Conservation (phyloP, 2,329 filamentous ascomycete genomes). For the Nothophoma quercina region DNA sequence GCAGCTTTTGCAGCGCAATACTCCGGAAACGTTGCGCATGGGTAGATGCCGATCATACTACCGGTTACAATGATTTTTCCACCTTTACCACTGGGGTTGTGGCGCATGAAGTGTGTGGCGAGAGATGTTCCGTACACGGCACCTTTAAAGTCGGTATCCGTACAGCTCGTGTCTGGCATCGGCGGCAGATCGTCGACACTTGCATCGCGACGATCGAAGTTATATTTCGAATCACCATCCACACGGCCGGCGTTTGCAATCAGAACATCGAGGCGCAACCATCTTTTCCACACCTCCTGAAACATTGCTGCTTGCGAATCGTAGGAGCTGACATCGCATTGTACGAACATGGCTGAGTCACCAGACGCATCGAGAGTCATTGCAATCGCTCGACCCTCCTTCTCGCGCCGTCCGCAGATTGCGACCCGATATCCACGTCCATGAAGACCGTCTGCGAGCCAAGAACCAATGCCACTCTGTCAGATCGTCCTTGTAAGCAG, state of each 20-base stretch:
- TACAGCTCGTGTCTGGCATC: constrained; percentile 54
- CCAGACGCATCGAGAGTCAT: constrained; percentile 25
- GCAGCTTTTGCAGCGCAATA: constrained; percentile 62
- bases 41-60: constrained; percentile 55
- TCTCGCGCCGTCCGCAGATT: constrained; percentile 51
- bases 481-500: too few relatives aligned
- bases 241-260: constrained; percentile 61
- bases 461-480: constrained; percentile 59
- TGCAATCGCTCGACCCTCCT: constrained; percentile 43
- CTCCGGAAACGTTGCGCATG: constrained; percentile 56
- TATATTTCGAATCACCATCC: constrained; percentile 56
- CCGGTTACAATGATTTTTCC: constrained; percentile 57
- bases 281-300: constrained; percentile 52
- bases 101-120: constrained; percentile 62
- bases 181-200: constrained; percentile 48
- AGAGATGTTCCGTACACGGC: constrained; percentile 59
- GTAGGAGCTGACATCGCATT: constrained; percentile 58
- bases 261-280: constrained; percentile 58
- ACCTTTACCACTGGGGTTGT: constrained; percentile 52
- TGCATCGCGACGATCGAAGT: constrained; percentile 42
- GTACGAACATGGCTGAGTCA: constrained; percentile 53
- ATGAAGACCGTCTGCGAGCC: constrained; percentile 51
- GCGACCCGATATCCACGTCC: constrained; percentile 49
- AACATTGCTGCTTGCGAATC: constrained; percentile 55
- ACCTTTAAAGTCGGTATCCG: constrained; percentile 60